Evolutionary conservation across 768 basidiomycete species (phyloP), one percentile per base, ranked within the genome.

Genomic region (Goffeauzyma gilvescens): DNA sequence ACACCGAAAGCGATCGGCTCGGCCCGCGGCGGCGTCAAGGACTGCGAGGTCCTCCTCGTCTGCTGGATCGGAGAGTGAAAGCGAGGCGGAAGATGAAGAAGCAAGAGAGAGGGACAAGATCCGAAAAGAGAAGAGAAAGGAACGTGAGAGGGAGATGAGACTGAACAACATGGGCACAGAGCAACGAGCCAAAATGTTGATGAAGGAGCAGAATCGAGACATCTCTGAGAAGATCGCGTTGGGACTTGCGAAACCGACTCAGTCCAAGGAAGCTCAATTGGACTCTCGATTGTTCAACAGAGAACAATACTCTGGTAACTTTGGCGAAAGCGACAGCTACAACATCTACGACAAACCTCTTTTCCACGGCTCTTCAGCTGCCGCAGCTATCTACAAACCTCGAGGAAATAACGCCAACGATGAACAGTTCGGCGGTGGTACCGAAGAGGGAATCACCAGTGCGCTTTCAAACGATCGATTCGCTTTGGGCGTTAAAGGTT

Each of bases 141-240:
- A 96, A 60, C 76, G 93, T 22, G 89, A 96, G 67, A 76, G 89
- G 28, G 90, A 98, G 66, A 75, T 98, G 82, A 72, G 93, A 47
- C 90, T 96, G 87, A 86, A 73, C 65, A 93, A 96, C 58, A 98
- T 98, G 93, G 93, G 93, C 20, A 74, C 79, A 22, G 93, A 96
- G 65, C 84, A 87, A 58, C 73, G 93, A 13, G 87, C 93, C 28
- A 95, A 93, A 69, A 77, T 83, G 73, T 69, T 96, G 46, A 87
- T 90, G 17, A 76, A 82, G 42, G 85, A 95, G 53, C 87, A 93
- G 66, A 90, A 96, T 62, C 84, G 93, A 56, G 93, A 96, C 64
- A 96, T 98, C 35, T 98, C 93, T 2, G 93, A 98, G 67, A 96
- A 98, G 71, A 78, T 98, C 40, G 93, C 93, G 4, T 75, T 98